Evolutionary conservation across 2,329 filamentous ascomycete species (phyloP), one percentile per base, ranked within the genome.

Genomic region (Alternaria sp.): DNA sequence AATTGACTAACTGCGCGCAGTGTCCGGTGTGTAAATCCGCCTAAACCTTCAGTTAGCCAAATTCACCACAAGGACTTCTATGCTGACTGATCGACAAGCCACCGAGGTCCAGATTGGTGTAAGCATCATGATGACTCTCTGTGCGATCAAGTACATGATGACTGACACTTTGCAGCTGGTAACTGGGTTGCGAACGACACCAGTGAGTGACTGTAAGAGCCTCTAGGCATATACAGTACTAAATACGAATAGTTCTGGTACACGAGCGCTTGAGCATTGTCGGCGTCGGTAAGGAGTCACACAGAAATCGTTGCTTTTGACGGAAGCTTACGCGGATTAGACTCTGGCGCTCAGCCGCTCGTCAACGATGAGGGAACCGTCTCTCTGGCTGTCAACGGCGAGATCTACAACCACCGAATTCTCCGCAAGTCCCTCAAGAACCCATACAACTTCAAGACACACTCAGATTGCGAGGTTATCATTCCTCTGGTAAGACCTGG

Each of bases 321-420:
- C 45, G 27, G 48, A 59, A 59, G 44, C 70, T 79, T 63, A 77
- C 62, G 46, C 46, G 63, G 44, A 36, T 45, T 79, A 94, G 94
- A 98, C 80, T 94, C 92, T 75, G 95, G 95, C 79, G 94, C 95
- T 54, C 95, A 99, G 83, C 95, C 95, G 67, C 86, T 99, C 69
- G 91, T 94, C 85, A 98, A 93, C 85, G 89, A 93, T 70, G 94
- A 98, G 79, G 90, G 89, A 68, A 90, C 86, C 73, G 90, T 99
- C 74, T 90, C 94, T 67, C 89, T 99, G 63, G 94, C 95, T 68
- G 95, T 98, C 88, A 99, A 99, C 82, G 95, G 95, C 82, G 95
- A 99, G 81, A 99, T 99, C 80, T 99, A 99, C 87, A 99, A 99
- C 89, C 95, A 99, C 84, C 92, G 94, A 78, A 88, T 97, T 75